A percentile compares a stretch with the other conserved stretches of the same genome.
phyloP scores from a whole-genome alignment of 1,139 yeast genomes.

The Pichiaceae sp. region DNA sequence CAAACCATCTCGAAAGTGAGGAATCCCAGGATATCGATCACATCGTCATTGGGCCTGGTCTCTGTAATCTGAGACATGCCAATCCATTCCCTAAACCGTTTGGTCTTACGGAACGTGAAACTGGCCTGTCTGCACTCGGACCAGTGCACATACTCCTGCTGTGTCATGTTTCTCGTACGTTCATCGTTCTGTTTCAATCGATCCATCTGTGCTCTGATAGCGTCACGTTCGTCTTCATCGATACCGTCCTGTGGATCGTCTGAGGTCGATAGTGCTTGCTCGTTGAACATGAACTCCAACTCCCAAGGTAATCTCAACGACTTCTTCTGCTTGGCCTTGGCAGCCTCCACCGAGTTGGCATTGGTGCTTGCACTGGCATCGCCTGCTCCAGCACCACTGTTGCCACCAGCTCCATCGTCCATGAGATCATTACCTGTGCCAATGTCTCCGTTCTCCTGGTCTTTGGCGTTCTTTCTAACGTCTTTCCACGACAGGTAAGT shows the following conservation, averaged over 20 bases:
- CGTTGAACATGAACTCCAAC: constrained; percentile 83
- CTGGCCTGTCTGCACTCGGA: constrained; percentile 97
- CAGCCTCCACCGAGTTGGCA: constrained; percentile 38
- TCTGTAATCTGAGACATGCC: constrained; percentile 80
- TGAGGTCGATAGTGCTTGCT: constrained; percentile 78
- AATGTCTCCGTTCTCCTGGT: constrained; percentile 80
- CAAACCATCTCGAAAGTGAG: constrained; percentile 95
- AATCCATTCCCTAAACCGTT: constrained; percentile 95
- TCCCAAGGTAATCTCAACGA: constrained; percentile 94
- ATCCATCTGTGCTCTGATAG: constrained; percentile 79
- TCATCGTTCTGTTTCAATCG: constrained; percentile 91
- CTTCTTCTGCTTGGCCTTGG: constrained; percentile 47
- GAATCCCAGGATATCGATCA: constrained; percentile 90
- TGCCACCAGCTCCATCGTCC: constrained; percentile 34
- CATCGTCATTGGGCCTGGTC: constrained; percentile 91
- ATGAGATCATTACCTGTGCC: constrained; percentile 39
- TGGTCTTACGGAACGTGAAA: constrained; percentile 87
- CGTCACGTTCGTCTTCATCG: constrained; percentile 86
- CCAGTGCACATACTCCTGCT: constrained; percentile 97
- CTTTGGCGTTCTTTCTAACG: constrained; percentile 93
- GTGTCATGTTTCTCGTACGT: constrained; percentile 86
- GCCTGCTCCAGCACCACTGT: constrained; percentile 33
- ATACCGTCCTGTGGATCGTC: constrained; percentile 54
- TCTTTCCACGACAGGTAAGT: constrained; percentile 97
- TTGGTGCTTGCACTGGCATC: constrained; percentile 43